Percentiles rank a stretch among this genome's conserved stretches.
Evolutionary conservation across 208 protist species (phyloP).

Genomic region (Leishmania arabica): DNA sequence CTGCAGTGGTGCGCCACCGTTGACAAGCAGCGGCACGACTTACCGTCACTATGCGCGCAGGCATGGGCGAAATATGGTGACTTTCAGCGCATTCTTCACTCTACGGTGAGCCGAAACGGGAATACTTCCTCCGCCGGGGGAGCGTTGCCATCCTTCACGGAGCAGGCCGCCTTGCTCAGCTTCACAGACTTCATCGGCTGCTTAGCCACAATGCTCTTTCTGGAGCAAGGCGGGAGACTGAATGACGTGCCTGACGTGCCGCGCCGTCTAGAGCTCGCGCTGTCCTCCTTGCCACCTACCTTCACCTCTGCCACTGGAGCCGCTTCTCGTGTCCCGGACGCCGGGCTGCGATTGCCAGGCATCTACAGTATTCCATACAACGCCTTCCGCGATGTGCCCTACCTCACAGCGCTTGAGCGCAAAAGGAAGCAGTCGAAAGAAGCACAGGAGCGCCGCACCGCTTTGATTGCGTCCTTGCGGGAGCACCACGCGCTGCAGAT

Average conservation of each 20-base stretch:
- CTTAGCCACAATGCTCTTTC: slow-evolving; percentile 23
- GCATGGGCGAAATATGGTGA: slow-evolving; percentile 15
- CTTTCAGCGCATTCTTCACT: slow-evolving; percentile 17
- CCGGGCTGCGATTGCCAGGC: background rate
- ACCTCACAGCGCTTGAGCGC: slow-evolving; percentile 20
- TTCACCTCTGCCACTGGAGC: background rate
- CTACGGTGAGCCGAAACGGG: background rate
- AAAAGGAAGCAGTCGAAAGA: slow-evolving; percentile 16
- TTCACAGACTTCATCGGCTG: slow-evolving; percentile 24
- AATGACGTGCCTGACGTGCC: slow-evolving; percentile 30
- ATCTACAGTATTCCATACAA: slow-evolving; percentile 25
- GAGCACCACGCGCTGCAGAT: slow-evolving; percentile 13
- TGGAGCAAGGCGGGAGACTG: slow-evolving; percentile 1
- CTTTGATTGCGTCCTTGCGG: slow-evolving; percentile 16
- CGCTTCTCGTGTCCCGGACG: background rate
- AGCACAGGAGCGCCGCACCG: slow-evolving; percentile 12
- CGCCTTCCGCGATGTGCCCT: slow-evolving; percentile 29
- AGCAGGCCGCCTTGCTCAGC: slow-evolving; percentile 7
- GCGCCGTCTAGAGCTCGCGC: slow-evolving; percentile 25
- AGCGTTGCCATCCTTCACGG: background rate
- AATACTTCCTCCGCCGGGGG: background rate
- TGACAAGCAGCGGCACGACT: background rate
- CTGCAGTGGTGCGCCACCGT: slow-evolving; percentile 22
- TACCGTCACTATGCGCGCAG: slow-evolving; percentile 15
- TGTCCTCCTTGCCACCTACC: slow-evolving; percentile 1